Base-by-base conservation (phyloP, 768 basidiomycete species). In the Botryobasidium botryosum region DNA sequence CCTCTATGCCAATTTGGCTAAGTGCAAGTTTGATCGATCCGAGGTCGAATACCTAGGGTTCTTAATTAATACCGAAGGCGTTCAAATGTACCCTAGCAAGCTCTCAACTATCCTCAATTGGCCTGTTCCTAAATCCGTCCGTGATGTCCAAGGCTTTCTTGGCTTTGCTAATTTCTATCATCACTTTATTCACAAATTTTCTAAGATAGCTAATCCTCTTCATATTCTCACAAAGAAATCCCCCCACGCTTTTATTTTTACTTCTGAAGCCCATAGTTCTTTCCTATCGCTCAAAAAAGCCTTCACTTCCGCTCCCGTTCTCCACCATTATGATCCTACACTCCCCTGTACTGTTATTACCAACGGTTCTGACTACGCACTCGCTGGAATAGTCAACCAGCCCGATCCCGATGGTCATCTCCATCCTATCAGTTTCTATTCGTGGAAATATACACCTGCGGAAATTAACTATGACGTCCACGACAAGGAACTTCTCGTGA, bases 301-400 rank as follows among this genome's bases (percentile, higher is more conserved):
- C 26, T 43, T 49, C 47, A 31, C 47, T n/a, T 35, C 36, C 15
- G 43, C 50, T 10, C 48, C 50, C 13, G 23, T 51, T 12, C 39
- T 48, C n/a, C n/a, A n/a, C n/a, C 46, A 39, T 45, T 45, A 41
- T 27, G 40, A 50, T 26, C 48, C 48, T 15, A 15, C 23, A 5
- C 37, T 39, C 4, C 37, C 36, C 4, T 12, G 13, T 7, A 8
- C 8, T 17, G 24, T 59, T 7, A 44, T 53, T 28, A 57, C 55
- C 15, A 57, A 59, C 37, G 57, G 56, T 21, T 59, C 58, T 13
- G 45, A 51, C 36, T 57, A 28, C 40, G 56, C 53, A 17, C 38
- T 53, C 25, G 52, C 47, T 5, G 48, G 13, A 17, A 45, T 59
- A 5, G 28, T 59, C 1, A 50, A 47, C 2, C 58, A 57, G 43